phyloP scores from a whole-genome alignment of 2,329 filamentous ascomycete genomes.

The Fusarium xylarioides region DNA sequence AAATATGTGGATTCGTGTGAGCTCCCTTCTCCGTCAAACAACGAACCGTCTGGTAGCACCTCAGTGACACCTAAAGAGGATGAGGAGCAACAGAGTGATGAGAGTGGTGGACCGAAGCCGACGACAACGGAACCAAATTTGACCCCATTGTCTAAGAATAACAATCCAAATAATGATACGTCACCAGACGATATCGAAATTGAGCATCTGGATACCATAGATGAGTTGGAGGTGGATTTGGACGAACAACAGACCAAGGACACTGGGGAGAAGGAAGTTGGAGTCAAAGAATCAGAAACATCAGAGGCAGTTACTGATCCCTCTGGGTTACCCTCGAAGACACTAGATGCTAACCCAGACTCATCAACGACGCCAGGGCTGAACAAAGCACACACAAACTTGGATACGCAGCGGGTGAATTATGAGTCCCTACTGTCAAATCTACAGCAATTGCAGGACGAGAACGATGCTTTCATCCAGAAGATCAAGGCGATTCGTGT shows the following conservation, averaged over 20 bases:
- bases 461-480: conserved; percentile 43
- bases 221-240: conserved; percentile 40
- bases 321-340: not conserved
- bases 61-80: conserved; percentile 3
- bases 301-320: not conserved
- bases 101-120: not conserved
- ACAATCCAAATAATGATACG: conserved; percentile 38
- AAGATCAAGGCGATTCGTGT: conserved; percentile 44
- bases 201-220: conserved; percentile 47
- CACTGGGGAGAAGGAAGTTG: conserved; percentile 5
- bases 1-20: conserved; percentile 58
- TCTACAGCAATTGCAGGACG: conserved; percentile 45
- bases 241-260: conserved; percentile 37
- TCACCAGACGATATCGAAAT: conserved; percentile 62
- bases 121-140: not conserved
- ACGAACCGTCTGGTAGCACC: conserved; percentile 13
- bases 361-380: not conserved
- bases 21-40: conserved; percentile 17
- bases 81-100: conserved; percentile 3
- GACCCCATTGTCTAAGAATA: conserved; percentile 13
- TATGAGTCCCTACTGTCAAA: conserved; percentile 48
- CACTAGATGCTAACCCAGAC: not conserved
- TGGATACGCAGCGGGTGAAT: conserved; percentile 46
- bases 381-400: conserved; percentile 17
- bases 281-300: not conserved